Evolutionary conservation across 176 grass and related monocot species (phyloP).

Genomic region (Oryza brachyantha): DNA sequence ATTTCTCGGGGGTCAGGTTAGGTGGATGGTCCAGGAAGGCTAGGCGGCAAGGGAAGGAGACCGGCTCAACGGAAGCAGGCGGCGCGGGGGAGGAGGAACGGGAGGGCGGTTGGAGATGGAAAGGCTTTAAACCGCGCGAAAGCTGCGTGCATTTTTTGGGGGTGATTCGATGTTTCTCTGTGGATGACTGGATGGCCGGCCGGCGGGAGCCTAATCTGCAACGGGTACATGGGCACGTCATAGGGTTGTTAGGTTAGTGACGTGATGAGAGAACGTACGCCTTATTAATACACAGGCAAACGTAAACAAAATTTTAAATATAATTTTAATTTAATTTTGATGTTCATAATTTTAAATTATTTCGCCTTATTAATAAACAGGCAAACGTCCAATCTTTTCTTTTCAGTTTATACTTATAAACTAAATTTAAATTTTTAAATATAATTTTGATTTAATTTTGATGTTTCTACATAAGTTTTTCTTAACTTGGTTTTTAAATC

Average conservation of each 20-base stretch:
- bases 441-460: too few relatives aligned
- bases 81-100: not conserved
- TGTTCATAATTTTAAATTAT: too few relatives aligned
- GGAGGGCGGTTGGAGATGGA: not conserved
- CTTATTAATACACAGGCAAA: not conserved
- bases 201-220: conserved; percentile 1
- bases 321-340: too few relatives aligned
- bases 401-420: too few relatives aligned
- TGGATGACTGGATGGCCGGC: not conserved
- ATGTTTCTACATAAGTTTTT: too few relatives aligned
- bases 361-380: too few relatives aligned
- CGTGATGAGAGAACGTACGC: conserved; percentile 18
- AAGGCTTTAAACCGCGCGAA: conserved; percentile 13
- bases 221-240: not conserved
- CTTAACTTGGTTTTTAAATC: too few relatives aligned
- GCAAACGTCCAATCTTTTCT: too few relatives aligned
- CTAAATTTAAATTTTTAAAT: too few relatives aligned
- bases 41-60: conserved; percentile 12
- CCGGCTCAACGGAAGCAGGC: conserved; percentile 25
- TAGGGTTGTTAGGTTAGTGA: conserved; percentile 11
- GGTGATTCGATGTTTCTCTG: not conserved
- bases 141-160: conserved; percentile 4
- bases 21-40: conserved; percentile 28
- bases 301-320: too few relatives aligned
- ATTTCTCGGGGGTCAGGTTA: conserved; percentile 12